Evolutionary conservation across 768 basidiomycete genomes (phyloP).

Genomic region (Podaxis sp.): DNA sequence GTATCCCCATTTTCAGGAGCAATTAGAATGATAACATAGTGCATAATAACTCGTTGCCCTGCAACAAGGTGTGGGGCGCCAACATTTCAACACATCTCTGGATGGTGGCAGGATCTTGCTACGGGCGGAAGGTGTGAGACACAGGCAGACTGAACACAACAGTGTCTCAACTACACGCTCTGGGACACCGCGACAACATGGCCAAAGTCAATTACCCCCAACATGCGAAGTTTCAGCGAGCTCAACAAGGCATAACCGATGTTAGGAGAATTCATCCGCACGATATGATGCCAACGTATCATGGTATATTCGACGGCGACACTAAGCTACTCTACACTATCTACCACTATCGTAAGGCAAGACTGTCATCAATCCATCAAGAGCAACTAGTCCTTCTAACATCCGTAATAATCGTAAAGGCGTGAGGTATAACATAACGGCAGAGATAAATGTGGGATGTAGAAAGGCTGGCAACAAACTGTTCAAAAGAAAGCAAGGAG

Average conservation of each 20-base stretch:
- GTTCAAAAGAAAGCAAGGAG: not conserved
- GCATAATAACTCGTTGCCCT: no score
- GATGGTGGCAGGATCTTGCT: no score
- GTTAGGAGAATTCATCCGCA: not conserved
- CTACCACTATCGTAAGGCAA: conserved; percentile 26
- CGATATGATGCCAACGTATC: not conserved
- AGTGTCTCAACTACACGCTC: no score
- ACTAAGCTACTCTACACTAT: conserved; percentile 31
- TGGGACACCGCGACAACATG: no score
- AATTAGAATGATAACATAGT: no score
- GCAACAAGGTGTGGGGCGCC: no score
- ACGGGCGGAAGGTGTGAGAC: no score
- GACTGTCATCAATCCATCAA: conserved; percentile 11
- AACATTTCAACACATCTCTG: no score
- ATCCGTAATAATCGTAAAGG: conserved; percentile 9
- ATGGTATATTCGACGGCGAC: conserved; percentile 13
- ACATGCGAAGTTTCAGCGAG: not conserved
- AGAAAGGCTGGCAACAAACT: not conserved
- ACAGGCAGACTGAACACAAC: no score
- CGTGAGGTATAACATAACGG: not conserved
- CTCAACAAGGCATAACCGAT: not conserved
- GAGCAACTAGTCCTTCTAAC: conserved; percentile 11
- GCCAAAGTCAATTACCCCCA: no score
- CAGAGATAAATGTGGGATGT: not conserved
- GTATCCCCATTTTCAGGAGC: no score